Evolutionary conservation across 1,139 yeast genomes (phyloP), one percentile per base, ranked within the genome.

Genomic region (Candida neerlandica): DNA sequence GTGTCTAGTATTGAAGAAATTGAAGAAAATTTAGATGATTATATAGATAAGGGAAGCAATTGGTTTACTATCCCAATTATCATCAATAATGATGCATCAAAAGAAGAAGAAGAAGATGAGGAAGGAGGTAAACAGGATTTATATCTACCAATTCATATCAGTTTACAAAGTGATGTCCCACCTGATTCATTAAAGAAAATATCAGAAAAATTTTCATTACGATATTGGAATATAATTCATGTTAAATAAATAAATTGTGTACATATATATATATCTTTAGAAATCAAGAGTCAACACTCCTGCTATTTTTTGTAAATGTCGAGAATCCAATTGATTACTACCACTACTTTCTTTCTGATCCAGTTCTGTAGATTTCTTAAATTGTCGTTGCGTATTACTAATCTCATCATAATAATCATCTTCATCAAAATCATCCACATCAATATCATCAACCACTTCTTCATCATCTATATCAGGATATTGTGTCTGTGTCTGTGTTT

Each of bases 251-350:
- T 23, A 23, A 7, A 23, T 7, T 23, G 9, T 42, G 33, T 12
- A 46, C 7, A 48, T 50, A 11, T 21, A 38, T 37, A 29, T 30
- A 27, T 34, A 35, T 16, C 30, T 19, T 51, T 51, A 82, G 58
- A 82, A 83, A 58, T 83, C 88, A 52, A 83, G 59, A n/a, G 81
- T 71, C 42, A 83, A 64, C 21, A 81, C 65, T 2, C 86, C 87
- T 1, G 85, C 81, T 12, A 82, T 67, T 30, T 77, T 77, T 11
- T 77, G 73, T 45, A 83, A 59, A 61, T 82, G 85, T 44, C 81
- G 68, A 2, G 82, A 70, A 58, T 82, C 85, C 43, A 82, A 59
- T 68, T 16, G 29, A 15, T 40, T 40, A 27, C 29, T 40, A 39
- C 12, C 12, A 14, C 32, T 12, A 39, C 9, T 21, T 7, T 39